Evolutionary conservation across 345 rosid genomes (phyloP).

Genomic region (Aurinia saxatilis): DNA sequence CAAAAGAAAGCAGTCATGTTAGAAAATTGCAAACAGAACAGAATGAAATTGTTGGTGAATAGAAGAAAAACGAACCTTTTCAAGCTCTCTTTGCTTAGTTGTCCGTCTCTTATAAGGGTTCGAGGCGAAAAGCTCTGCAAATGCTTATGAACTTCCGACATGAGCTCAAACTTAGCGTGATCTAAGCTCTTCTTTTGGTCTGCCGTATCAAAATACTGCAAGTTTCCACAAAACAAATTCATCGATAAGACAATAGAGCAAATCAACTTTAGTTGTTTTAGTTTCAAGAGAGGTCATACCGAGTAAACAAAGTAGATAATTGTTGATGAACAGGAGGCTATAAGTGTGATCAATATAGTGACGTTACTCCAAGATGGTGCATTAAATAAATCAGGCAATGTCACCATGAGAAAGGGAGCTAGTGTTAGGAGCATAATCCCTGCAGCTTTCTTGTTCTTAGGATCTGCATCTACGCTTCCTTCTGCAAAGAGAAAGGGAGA

Average conservation of each 20-base stretch:
- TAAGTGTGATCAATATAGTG: constrained; percentile 22
- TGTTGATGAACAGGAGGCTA: constrained; percentile 18
- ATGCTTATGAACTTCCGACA: constrained; percentile 32
- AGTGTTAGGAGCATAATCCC: constrained; percentile 31
- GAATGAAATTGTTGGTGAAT: background rate
- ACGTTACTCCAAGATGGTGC: constrained; percentile 19
- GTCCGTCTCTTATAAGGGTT: constrained; percentile 28
- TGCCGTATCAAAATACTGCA: constrained; percentile 24
- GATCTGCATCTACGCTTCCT: constrained; percentile 27
- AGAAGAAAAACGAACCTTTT: constrained; percentile 23
- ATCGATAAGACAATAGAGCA: background rate
- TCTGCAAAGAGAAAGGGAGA: constrained; percentile 5
- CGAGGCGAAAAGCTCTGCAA: constrained; percentile 26
- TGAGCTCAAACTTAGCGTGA: constrained; percentile 31
- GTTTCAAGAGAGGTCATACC: constrained; percentile 15
- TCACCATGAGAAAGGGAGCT: constrained; percentile 25
- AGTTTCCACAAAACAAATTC: background rate
- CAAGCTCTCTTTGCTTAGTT: constrained; percentile 32
- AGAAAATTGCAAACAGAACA: background rate
- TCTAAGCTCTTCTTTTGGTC: constrained; percentile 31
- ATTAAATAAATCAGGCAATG: constrained; percentile 25
- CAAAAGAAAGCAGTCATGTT: background rate
- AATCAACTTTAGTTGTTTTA: background rate
- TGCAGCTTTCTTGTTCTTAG: constrained; percentile 28
- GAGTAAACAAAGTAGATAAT: constrained; percentile 28